Percentiles rank a stretch among this genome's conserved stretches.
phyloP scores from a whole-genome alignment of 73 alveolate species.

The Stentor roeselii region DNA sequence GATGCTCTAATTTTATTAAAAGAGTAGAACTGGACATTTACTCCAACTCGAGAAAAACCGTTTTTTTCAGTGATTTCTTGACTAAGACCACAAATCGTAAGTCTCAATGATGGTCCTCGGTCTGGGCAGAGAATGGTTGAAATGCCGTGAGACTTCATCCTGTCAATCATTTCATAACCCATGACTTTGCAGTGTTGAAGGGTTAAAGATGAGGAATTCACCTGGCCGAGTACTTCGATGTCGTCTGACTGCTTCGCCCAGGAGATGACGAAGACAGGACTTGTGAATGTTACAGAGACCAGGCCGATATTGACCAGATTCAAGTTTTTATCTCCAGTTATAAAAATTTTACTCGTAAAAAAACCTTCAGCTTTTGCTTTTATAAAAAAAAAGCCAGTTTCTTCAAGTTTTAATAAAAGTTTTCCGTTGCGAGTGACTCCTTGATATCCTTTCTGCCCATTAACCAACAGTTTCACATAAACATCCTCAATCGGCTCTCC shows the following conservation, averaged over 20 bases:
- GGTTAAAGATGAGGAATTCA: too few species aligned
- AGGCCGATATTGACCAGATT: not conserved
- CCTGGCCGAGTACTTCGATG: not conserved
- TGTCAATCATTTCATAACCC: slow-evolving; percentile 11
- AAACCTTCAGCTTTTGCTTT: not conserved
- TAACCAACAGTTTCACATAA: not conserved
- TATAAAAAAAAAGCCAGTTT: not conserved
- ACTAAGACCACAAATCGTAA: not conserved
- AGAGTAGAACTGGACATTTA: not conserved
- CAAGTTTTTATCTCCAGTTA: not conserved
- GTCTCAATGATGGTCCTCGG: not conserved
- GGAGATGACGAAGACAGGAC: not conserved
- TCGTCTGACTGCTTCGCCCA: not conserved
- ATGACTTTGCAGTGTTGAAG: not conserved
- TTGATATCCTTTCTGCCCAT: not conserved
- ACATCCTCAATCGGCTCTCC: slow-evolving; percentile 7
- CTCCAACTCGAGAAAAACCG: not conserved
- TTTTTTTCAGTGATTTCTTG: slow-evolving; percentile 15
- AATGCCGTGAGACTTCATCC: not conserved
- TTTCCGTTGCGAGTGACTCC: not conserved
- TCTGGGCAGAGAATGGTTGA: not conserved
- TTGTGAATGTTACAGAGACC: not conserved
- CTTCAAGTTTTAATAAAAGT: not conserved
- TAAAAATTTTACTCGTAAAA: not conserved
- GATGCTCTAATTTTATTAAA: not conserved